Percentiles rank a stretch among this genome's conserved stretches.
These are phyloP conservation scores for Phytophthora citrophthora DNA, from an alignment of 352 stramenopile genomes.

Conservation along the genomic window DNA sequence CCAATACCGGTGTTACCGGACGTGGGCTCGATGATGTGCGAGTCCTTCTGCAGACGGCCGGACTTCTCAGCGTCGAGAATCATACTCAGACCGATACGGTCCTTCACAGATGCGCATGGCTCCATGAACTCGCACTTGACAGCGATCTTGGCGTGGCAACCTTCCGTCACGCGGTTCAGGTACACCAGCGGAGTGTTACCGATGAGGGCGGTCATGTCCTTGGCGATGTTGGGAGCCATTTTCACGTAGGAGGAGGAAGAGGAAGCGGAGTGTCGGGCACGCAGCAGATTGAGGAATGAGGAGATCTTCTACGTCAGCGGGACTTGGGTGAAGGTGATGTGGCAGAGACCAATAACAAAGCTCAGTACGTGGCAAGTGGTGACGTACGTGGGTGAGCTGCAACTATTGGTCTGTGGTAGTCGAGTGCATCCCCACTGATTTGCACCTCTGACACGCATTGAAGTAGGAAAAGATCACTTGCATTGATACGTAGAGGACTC, in stretches of 20 bases:
- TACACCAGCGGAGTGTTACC: constrained; percentile 95
- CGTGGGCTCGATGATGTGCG: constrained; percentile 93
- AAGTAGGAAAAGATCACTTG: constrained; percentile 1
- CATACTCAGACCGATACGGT: constrained; percentile 89
- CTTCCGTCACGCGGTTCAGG: constrained; percentile 86
- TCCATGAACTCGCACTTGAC: constrained; percentile 93
- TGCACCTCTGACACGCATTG: not conserved
- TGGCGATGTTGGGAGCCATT: constrained; percentile 80
- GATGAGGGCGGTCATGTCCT: constrained; percentile 95
- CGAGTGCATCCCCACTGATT: not conserved
- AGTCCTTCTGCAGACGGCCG: constrained; percentile 74
- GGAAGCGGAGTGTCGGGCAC: constrained; percentile 1
- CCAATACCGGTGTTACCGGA: constrained; percentile 96
- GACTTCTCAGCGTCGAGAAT: constrained; percentile 78
- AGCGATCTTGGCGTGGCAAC: constrained; percentile 84
- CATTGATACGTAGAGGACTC: not conserved
- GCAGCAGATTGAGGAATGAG: constrained; percentile 29
- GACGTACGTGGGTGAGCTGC: too few species aligned
- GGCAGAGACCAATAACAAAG: not conserved
- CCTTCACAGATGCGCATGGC: constrained; percentile 87
- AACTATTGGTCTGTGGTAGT: not conserved
- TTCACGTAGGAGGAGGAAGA: not conserved
- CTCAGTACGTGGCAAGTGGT: not conserved
- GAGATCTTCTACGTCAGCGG: not conserved
- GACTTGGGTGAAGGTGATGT: not conserved